phyloP scores from a whole-genome alignment of 2,329 filamentous ascomycete genomes.

The Apiospora malaysiana region DNA sequence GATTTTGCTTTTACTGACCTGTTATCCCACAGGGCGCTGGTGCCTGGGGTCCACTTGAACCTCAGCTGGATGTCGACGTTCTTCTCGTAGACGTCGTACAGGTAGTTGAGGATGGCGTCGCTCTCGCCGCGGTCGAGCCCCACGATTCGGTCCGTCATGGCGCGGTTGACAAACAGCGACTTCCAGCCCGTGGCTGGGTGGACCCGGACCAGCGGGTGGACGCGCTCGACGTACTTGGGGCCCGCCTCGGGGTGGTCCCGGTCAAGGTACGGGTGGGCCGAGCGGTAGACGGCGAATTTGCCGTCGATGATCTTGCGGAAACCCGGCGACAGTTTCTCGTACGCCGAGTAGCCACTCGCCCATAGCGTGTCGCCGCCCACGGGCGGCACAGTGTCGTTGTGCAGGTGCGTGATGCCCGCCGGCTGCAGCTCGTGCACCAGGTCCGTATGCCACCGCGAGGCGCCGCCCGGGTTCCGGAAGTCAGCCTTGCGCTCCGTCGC shows the following conservation, averaged over 20 bases:
- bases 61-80: slow-evolving; percentile 75
- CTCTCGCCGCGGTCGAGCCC: slow-evolving; percentile 73
- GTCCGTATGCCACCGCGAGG: slow-evolving; percentile 73
- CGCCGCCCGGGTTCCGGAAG: slow-evolving; percentile 72
- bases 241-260: slow-evolving; percentile 65
- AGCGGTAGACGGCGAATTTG: slow-evolving; percentile 66
- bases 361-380: slow-evolving; percentile 75
- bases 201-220: slow-evolving; percentile 71
- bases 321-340: slow-evolving; percentile 73
- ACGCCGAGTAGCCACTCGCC: slow-evolving; percentile 73
- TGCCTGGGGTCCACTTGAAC: slow-evolving; percentile 72
- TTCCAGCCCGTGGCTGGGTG: slow-evolving; percentile 80
- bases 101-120: slow-evolving; percentile 69
- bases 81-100: slow-evolving; percentile 72
- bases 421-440: slow-evolving; percentile 75
- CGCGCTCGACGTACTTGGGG: slow-evolving; percentile 69
- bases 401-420: slow-evolving; percentile 72
- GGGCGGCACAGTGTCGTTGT: slow-evolving; percentile 70
- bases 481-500: slow-evolving; percentile 65
- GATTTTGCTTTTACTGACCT: slow-evolving; percentile 45
- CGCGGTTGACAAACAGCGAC: slow-evolving; percentile 72
- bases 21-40: slow-evolving; percentile 75
- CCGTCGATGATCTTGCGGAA: slow-evolving; percentile 77
- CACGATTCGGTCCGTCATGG: slow-evolving; percentile 72
- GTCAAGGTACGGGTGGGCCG: slow-evolving; percentile 71